phyloP scores from a whole-genome alignment of 257 asterid genomes.

The Ballota nigra region DNA sequence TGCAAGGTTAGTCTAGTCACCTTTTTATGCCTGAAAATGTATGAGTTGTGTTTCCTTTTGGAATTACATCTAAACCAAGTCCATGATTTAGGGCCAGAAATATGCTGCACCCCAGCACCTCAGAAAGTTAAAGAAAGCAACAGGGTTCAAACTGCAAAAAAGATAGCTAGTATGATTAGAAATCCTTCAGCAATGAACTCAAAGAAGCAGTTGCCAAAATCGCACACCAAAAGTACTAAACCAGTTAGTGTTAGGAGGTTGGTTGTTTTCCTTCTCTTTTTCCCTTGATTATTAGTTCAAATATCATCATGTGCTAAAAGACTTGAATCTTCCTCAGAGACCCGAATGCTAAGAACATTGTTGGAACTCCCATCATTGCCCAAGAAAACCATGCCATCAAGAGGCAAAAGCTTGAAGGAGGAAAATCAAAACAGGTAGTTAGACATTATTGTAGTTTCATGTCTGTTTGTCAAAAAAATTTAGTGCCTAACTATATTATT shows the following conservation, averaged over 20 bases:
- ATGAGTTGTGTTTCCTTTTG: not conserved
- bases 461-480: not conserved
- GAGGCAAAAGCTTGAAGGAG: slow-evolving; percentile 89
- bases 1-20: slow-evolving; percentile 33
- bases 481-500: not conserved
- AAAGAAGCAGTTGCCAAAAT: slow-evolving; percentile 46
- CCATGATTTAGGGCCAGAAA: slow-evolving; percentile 27
- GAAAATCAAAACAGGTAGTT: slow-evolving; percentile 73
- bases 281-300: not conserved
- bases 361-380: slow-evolving; percentile 57
- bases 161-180: slow-evolving; percentile 56
- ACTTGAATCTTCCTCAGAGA: slow-evolving; percentile 39
- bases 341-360: slow-evolving; percentile 38
- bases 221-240: slow-evolving; percentile 48
- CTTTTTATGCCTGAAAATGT: not conserved
- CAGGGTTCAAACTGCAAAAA: slow-evolving; percentile 57
- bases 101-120: slow-evolving; percentile 73
- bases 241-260: slow-evolving; percentile 63
- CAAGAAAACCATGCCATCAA: slow-evolving; percentile 90
- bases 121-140: slow-evolving; percentile 33
- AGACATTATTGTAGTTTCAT: not conserved
- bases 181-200: slow-evolving; percentile 68
- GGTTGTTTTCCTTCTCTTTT: not conserved
- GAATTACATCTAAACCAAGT: slow-evolving; percentile 14
- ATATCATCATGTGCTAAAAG: slow-evolving; percentile 6